These are phyloP conservation scores for Euryodendron excelsum DNA, from an alignment of 148 eudicot genomes.

Conservation along the genomic window DNA sequence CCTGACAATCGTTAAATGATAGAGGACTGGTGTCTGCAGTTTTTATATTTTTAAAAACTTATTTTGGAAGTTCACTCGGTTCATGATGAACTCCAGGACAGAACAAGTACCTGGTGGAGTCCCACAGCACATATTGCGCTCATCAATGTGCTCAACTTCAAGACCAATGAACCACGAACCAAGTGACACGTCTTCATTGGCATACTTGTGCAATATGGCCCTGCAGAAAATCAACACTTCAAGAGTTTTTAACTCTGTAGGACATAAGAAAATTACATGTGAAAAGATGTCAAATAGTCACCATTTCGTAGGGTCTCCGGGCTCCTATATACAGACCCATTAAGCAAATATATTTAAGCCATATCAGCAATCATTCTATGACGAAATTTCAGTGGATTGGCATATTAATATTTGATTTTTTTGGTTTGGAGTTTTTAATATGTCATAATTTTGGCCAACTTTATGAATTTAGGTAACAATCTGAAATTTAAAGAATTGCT, in stretches of 20 bases:
- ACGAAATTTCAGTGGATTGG: neutral
- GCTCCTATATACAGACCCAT: neutral
- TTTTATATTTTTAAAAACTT: too few species aligned
- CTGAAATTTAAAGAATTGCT: neutral
- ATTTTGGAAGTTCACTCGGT: neutral
- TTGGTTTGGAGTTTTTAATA: neutral
- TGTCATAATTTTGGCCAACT: neutral
- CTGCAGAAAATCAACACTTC: slow-evolving; percentile 40
- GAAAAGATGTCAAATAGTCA: too few species aligned
- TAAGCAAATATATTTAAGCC: neutral
- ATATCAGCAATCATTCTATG: neutral
- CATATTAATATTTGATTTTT: neutral
- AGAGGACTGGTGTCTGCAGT: neutral
- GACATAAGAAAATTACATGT: neutral
- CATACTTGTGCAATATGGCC: slow-evolving; percentile 82
- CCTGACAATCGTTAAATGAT: neutral
- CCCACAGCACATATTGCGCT: slow-evolving; percentile 90
- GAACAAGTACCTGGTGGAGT: slow-evolving; percentile 84
- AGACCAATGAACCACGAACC: slow-evolving; percentile 97
- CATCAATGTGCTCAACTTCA: slow-evolving; percentile 90
- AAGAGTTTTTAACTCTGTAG: neutral
- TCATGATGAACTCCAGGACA: neutral
- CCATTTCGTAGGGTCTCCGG: neutral
- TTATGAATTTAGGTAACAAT: neutral
- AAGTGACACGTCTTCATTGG: slow-evolving; percentile 93